A percentile compares a stretch with the other conserved stretches of the same genome.
phyloP scores from a whole-genome alignment of 805 yeast genomes.

The Pichia nakasei region DNA sequence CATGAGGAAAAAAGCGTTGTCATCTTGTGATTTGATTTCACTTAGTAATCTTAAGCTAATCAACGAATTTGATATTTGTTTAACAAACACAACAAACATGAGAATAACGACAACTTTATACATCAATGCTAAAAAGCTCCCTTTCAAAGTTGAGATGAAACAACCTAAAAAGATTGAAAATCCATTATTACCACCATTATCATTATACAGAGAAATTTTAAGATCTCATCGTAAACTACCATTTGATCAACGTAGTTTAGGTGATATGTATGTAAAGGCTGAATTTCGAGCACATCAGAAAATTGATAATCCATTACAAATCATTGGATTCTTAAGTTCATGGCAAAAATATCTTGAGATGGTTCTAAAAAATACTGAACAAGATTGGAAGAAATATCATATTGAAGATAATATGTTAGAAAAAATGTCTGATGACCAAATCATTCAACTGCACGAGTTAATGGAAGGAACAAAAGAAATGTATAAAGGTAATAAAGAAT shows the following conservation, averaged over 20 bases:
- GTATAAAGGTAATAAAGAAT: conserved; percentile 13
- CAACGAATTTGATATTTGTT: too few relatives aligned
- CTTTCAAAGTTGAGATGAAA: conserved; percentile 23
- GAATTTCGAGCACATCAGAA: conserved; percentile 82
- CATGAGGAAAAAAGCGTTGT: too few relatives aligned
- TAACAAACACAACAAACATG: background rate
- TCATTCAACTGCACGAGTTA: conserved; percentile 70
- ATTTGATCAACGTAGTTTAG: conserved; percentile 60
- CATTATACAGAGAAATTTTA: conserved; percentile 68
- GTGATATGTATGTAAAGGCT: conserved; percentile 81
- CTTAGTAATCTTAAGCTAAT: too few relatives aligned
- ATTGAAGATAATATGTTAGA: conserved; percentile 59
- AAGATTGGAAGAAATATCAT: conserved; percentile 54
- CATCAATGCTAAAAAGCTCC: conserved; percentile 2
- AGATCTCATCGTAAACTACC: conserved; percentile 75
- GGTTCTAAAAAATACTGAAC: conserved; percentile 38
- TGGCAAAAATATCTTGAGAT: conserved; percentile 82
- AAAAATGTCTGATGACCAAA: conserved; percentile 86
- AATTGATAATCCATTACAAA: conserved; percentile 84
- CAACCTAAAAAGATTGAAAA: conserved; percentile 19
- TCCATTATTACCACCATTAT: conserved; percentile 73
- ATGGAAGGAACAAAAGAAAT: conserved; percentile 55
- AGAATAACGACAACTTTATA: conserved; percentile 16
- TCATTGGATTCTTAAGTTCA: conserved; percentile 84
- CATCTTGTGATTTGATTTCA: too few relatives aligned